phyloP scores from a whole-genome alignment of 805 yeast genomes.

The Hanseniaspora occidentalis region DNA sequence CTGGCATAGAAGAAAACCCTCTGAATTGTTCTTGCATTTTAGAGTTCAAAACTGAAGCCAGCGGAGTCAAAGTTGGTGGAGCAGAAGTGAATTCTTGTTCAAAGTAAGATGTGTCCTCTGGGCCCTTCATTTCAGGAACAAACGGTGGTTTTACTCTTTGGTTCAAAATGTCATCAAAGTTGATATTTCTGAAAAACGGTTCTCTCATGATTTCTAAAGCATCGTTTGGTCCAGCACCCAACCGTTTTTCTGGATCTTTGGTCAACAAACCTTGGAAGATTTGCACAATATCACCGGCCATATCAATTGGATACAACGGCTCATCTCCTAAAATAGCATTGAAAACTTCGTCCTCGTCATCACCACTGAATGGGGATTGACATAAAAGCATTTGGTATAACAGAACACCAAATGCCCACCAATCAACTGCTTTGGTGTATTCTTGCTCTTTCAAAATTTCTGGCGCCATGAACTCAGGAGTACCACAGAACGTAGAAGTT shows the following conservation, averaged over 20 bases:
- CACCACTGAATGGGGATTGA: constrained; percentile 95
- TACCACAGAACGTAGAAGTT: constrained; percentile 94
- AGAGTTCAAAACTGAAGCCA: constrained; percentile 73
- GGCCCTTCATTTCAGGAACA: constrained; percentile 74
- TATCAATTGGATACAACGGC: constrained; percentile 90
- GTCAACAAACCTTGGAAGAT: constrained; percentile 83
- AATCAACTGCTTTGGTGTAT: constrained; percentile 89
- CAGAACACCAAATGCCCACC: constrained; percentile 99
- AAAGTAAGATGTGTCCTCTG: constrained; percentile 85
- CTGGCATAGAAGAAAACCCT: constrained; percentile 84
- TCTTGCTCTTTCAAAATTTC: constrained; percentile 89
- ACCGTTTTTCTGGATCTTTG: constrained; percentile 71
- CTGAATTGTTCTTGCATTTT: constrained; percentile 93
- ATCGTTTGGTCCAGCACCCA: constrained; percentile 81
- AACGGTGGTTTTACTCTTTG: constrained; percentile 77
- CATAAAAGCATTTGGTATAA: constrained; percentile 93
- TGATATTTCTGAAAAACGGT: constrained; percentile 80
- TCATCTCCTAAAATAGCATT: constrained; percentile 95
- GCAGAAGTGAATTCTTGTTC: constrained; percentile 93
- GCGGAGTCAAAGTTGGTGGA: constrained; percentile 90
- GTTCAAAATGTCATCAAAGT: constrained; percentile 74
- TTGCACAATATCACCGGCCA: constrained; percentile 95
- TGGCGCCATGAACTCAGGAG: constrained; percentile 99
- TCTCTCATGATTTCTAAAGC: constrained; percentile 93
- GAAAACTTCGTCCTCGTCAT: constrained; percentile 92